Evolutionary conservation across 1,284 basidiomycete species (phyloP), one percentile per base, ranked within the genome.

Genomic region (Butyriboletus appendiculatus): DNA sequence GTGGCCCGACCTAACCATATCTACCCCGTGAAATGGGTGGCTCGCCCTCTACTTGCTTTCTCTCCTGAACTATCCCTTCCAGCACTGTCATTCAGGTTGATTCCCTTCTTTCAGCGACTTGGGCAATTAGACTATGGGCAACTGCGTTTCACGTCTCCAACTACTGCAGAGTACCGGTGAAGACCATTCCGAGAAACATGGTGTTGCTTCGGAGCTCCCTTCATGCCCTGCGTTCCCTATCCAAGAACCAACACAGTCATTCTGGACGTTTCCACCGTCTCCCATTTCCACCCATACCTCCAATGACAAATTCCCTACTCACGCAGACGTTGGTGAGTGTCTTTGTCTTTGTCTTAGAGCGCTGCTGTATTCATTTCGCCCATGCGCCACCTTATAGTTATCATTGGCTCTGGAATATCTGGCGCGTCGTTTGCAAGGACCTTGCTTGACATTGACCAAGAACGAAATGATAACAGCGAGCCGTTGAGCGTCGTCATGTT

Each of bases 361-460:
- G 8, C 10, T 15, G 15, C n/a, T n/a, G 5, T 42, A 34, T 26
- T 4, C 33, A 18, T 43, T 42, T 53, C 37, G 55, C 14, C 26
- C 44, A 18, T 7, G 22, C 8, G 30, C 15, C 28, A 20, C 16
- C 2, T 14, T n/a, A 6, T 28, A 69, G 76, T 79, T 10, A 71
- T 81, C 51, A 75, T 81, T 30, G 80, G 79, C 8, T 80, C 79
- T 8, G 79, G 79, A 2, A 79, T 81, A 60, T 79, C 79, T 6
- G 76, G 76, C 10, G 67, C 76, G 10, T 77, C 79, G 0, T 70
- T 78, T 44, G 75, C 73, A 10, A 73, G 77, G 50, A 73, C 76
- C 32, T 57, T 76, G 20, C 68, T 81, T 12, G 60, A 66, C 14
- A 40, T 58, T 5, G 63, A 68, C 50, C 60, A 62, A 34, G 53